Conservation (phyloP, 2,329 filamentous ascomycete genomes). For the Colletotrichum siamense region DNA sequence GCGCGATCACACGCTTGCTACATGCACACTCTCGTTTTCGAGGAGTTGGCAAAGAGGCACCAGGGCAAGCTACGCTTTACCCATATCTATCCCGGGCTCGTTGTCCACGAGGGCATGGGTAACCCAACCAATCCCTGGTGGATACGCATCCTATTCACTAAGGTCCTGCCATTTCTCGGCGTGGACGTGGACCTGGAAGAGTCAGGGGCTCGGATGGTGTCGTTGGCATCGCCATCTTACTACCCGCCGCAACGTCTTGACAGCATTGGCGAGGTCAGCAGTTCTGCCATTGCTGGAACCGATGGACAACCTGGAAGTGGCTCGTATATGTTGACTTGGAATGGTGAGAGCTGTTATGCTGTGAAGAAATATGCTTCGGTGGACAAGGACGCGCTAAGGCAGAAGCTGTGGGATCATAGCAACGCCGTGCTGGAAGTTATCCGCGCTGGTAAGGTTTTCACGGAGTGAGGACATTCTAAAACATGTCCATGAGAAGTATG, state of each 20-base stretch:
- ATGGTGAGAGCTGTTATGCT: not conserved
- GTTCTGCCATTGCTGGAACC: not conserved
- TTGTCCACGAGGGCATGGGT: not conserved
- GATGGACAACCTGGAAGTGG: not conserved
- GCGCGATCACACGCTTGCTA: not conserved
- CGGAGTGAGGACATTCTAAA: not conserved
- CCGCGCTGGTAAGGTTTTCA: not conserved
- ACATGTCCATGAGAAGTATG: not conserved
- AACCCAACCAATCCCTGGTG: not conserved
- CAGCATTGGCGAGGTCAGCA: not conserved
- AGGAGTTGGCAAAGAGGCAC: not conserved
- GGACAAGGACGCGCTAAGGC: not conserved
- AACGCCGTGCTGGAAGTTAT: not conserved
- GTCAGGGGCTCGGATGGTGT: not conserved
- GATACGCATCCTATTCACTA: not conserved
- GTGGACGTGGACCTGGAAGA: not conserved
- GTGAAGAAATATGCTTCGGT: not conserved
- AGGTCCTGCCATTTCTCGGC: not conserved
- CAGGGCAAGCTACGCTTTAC: not conserved
- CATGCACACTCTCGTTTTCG: not conserved
- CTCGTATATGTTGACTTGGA: not conserved
- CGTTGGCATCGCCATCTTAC: not conserved
- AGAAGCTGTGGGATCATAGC: not conserved
- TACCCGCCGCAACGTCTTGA: not conserved
- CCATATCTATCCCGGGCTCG: not conserved